Evolutionary conservation across 2,329 filamentous ascomycete species (phyloP), one percentile per base, ranked within the genome.

Genomic region (Trichophaea hybrida): DNA sequence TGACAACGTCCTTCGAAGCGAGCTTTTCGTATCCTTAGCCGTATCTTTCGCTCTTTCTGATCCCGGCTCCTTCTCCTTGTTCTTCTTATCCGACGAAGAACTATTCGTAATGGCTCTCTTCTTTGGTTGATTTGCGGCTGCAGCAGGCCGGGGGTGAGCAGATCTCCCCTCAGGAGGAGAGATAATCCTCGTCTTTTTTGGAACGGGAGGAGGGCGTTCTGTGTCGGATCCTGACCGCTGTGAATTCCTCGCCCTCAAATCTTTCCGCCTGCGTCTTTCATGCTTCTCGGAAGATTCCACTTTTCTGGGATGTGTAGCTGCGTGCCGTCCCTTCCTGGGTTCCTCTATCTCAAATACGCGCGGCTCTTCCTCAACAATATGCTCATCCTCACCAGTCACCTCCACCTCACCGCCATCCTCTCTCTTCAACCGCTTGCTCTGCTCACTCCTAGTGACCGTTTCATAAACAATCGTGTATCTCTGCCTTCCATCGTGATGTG

Each of bases 371-470:
- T 37, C 60, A 60, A 15, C 55, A 51, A 12, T 61, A 31, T 48
- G 58, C 44, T 24, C 63, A 4, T 66, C 61, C 4, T 67, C 63
- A 1, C 71, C 69, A 17, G 69, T 67, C 38, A 67, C 61, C 1
- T 68, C 65, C 1, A 63, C 64, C 1, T 65, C 64, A 1, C 71
- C 69, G 33, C 71, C 68, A 6, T 72, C 71, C 66, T 53, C 60
- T 48, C 32, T 61, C 58, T 44, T 60, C 35, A 65, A 32, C 43
- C 51, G 55, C 37, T 57, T 65, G 38, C 56, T 62, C 38, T 59
- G 57, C 32, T 55, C 54, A 17, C 60, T 65, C 50, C 63, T 58
- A 7, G 62, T 63, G 31, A 62, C 61, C n/a, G 64, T 66, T 51
- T 66, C 59, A 15, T 66, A 66, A 37, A 66, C 64, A 43, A 66